Evolutionary conservation across 352 stramenopile genomes (phyloP), one percentile per base, ranked within the genome.

Genomic region (Pythium chondricola): DNA sequence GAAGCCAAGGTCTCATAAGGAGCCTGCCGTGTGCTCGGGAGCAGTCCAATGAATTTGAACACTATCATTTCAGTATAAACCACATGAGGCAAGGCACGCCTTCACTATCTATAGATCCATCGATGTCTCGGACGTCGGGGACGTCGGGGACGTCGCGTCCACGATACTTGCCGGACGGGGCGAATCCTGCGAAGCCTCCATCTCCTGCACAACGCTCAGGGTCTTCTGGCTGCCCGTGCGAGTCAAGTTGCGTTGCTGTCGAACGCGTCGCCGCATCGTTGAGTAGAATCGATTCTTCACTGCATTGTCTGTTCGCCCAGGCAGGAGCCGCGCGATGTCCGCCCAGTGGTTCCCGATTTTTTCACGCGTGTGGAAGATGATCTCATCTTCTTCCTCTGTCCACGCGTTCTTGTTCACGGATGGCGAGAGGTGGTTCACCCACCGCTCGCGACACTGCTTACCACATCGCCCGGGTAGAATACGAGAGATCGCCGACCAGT

Each of bases 381-480:
- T 62, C 41, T 85, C 71, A 71, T 98, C 93, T 58, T 98, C 95
- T 39, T 97, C 73, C 40, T 84, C 64, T 0, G 74, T 96, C 92
- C 93, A 98, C 5, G 92, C 84, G 35, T 96, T 81, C 49, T 98
- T 98, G 63, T 82, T 93, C 48, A 98, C 96, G 20, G 86, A 73
- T 2, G 95, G 94, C 46, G 90, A 96, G 30, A 98, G 64, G 63
- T 99, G 95, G 68, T 98, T 98, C 53, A 97, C 84, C 95, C 95
- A 98, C 16, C 95, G 84, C 63, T 99, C 95, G 4, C 95, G 75
- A 65, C 95, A 98, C 63, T 98, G 95, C 57, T 98, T 98, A 16
- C 92, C 93, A 38, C 95, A 96, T 7, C 96, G 77, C 3, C 94
- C 95, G 5, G 91, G 91, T 13, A 99, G 63, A 22, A 97, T 67